A percentile compares a stretch with the other conserved stretches of the same genome.
Conservation (phyloP, 2,329 filamentous ascomycete genomes). For the Fusarium oxysporum region DNA sequence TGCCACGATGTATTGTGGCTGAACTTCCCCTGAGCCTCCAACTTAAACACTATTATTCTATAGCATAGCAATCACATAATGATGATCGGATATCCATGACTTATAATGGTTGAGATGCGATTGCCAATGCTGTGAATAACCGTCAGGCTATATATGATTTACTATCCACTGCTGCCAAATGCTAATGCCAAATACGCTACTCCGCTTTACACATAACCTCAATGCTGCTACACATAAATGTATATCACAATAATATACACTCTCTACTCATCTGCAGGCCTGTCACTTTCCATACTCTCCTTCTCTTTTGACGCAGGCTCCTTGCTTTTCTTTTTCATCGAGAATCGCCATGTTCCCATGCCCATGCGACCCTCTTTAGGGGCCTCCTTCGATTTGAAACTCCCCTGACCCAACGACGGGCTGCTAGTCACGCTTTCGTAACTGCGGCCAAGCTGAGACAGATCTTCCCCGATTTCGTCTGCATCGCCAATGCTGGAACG, state of each 20-base stretch:
- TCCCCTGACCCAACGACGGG: constrained; percentile 65
- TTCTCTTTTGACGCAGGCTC: constrained; percentile 57
- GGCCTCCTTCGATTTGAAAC: constrained; percentile 55
- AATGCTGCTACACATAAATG: neutral
- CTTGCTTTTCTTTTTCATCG: constrained; percentile 70
- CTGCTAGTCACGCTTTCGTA: constrained; percentile 68
- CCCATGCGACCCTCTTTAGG: constrained; percentile 61
- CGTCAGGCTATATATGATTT: constrained; percentile 17
- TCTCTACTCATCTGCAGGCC: constrained; percentile 46
- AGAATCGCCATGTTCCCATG: constrained; percentile 66
- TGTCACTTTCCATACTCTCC: constrained; percentile 66
- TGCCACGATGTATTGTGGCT: constrained; percentile 30
- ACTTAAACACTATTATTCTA: neutral
- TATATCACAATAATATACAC: constrained; percentile 5
- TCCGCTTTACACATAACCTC: constrained; percentile 10
- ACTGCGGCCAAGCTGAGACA: constrained; percentile 59
- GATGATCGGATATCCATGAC: neutral
- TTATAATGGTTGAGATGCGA: constrained; percentile 10
- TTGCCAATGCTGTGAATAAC: constrained; percentile 20
- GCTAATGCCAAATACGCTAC: constrained; percentile 17
- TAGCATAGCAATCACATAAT: neutral
- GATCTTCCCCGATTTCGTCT: constrained; percentile 64
- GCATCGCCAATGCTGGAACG: constrained; percentile 69
- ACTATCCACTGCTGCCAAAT: constrained; percentile 9
- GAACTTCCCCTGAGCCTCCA: constrained; percentile 23